Evolutionary conservation across 78 protist genomes (phyloP), one percentile per base, ranked within the genome.

Genomic region (Goniomonas avonlea): DNA sequence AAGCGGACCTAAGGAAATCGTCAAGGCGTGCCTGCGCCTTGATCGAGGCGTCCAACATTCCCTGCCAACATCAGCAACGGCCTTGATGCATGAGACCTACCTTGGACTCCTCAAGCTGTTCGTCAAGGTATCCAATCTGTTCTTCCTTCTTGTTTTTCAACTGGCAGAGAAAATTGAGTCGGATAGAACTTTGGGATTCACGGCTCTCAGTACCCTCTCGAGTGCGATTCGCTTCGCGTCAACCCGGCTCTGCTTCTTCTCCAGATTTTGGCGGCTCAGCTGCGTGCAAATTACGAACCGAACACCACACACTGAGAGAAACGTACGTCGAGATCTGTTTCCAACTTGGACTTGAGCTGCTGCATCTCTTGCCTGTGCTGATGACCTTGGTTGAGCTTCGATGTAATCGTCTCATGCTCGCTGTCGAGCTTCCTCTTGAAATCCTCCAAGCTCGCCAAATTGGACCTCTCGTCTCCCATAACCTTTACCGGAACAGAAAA

Each of bases 331-430:
- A 68, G 56, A 5, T 68, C 75, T 20, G 38, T 53, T 31, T 41
- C 56, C 21, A 68, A 53, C 56, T 68, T 68, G 2, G 75, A 7
- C 56, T 68, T 68, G 3, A 34, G 75, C 3, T 68, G 59, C 5
- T 68, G 48, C 5, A 68, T 4, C 34, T 68, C 75, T 23, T 68
- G 75, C 18, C 75, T 48, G 21, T 48, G 59, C 34, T 53, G 48
- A 20, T 8, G 39, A 32, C 75, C 75, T 23, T 68, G 75, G 34
- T 68, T 53, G 37, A 68, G 75, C 32, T 68, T 68, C 18, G 75
- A 48, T 31, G 59, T 68, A 29, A 68, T 53, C 5, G 75, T 68
- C 34, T 32, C 43, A 32, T 68, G 75, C 75, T 68, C 75, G 31
- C 43, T 68, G 25, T 18, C 47, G 13, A 68, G 75, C 32, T 68